Evolutionary conservation across 768 basidiomycete species (phyloP), one percentile per base, ranked within the genome.

Genomic region (Tricholoma hemisulphureum): DNA sequence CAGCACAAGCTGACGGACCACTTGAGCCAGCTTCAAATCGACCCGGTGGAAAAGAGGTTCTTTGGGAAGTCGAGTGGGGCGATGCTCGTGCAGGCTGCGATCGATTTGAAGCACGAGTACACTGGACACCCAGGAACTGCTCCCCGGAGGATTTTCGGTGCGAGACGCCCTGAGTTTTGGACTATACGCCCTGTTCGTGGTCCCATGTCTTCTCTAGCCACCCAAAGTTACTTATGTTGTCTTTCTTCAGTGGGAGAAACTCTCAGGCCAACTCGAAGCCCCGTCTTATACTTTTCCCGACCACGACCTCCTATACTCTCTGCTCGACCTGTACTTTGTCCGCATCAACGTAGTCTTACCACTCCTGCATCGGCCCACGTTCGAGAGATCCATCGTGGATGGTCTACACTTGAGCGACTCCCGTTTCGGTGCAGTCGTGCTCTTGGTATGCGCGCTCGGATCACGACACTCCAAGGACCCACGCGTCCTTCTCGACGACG

Each of bases 381-480:
- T 95, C 61, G 79, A 86, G 35, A 72, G 74, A 21, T 73, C 76
- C 16, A 62, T 87, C 21, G 63, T 61, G 1, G 77, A 81, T 4
- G 80, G 80, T 0, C 63, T 84, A 2, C 84, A 91, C 63, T 66
- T 76, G 16, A 69, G 63, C 1, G 77, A 89, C 55, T 54, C 75
- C 0, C 64, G 73, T 0, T 92, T 94, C 65, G 83, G 78, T 0
- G 70, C 80, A 1, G 80, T 82, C 0, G 79, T 91, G 23, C 74
- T 93, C 5, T 76, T 91, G 1, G 82, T 92, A 0, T 91, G 89
- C 65, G 90, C 93, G 0, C 74, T 84, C 18, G 91, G 80, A 2
- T 75, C 89, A 1, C 79, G 88, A 51, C 77, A 71, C 61, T 79
- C 79, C 10, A 73, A 84, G 23, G 88, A 93, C 64, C 78, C 77